Base-by-base conservation (phyloP, 1,139 yeast genomes). In the Geotrichum restrictum region DNA sequence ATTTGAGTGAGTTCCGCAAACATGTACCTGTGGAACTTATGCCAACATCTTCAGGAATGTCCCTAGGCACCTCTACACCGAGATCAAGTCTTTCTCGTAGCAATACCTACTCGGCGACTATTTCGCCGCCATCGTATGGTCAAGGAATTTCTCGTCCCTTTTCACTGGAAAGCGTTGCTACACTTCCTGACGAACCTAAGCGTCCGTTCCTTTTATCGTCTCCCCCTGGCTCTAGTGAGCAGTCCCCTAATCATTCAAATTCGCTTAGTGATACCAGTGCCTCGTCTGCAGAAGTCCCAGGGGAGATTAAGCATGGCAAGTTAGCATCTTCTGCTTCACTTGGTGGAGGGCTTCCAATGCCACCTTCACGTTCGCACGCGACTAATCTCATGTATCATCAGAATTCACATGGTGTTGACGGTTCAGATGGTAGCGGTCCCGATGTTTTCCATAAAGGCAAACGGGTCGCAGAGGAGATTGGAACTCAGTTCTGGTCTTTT, bases 401-500 rank as follows among this genome's bases (percentile, higher is more conserved):
- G 22, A 11, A 37, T 13, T 24, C 11, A 21, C n/a, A n/a, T n/a
- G n/a, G n/a, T n/a, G n/a, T n/a, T n/a, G n/a, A 13, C 19, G 42
- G 13, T 31, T 10, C 31, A 6, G 27, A 39, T 8, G 31, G 31
- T 14, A 21, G 31, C 13, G n/a, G 39, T 16, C 33, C 42, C 34
- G 70, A 68, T 32, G 67, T 66, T 14, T 46, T 66, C 39, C 60
- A 60, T 36, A 61, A 65, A 62, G 69, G 71, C 38, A 57, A 60
- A n/a, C 59, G 70, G 6, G 70, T 67, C 7, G 69, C 67, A 7
- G 70, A 64, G 39, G 71, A 65, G 45, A 59, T 69, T 6, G 68
- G 69, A 13, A 52, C 64, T 13, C 71, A 67, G 53, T 65, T 69
- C 53, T 67, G 70, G 70, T 66, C 70, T 2, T 59, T 69, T 11